Base-by-base conservation (phyloP, 345 rosid genomes). In the Toxicodendron radicans region DNA sequence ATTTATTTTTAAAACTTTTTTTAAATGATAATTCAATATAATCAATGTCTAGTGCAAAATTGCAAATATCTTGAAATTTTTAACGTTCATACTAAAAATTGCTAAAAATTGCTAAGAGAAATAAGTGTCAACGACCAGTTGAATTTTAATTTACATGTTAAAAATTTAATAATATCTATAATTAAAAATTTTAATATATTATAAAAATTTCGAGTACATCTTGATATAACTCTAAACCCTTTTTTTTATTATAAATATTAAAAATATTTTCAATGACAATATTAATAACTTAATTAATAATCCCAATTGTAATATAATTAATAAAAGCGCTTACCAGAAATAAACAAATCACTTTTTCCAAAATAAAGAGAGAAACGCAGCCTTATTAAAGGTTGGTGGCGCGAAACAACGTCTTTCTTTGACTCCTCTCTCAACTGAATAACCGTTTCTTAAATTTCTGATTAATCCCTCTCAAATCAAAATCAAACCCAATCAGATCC, bases 381-480 rank as follows among this genome's bases (percentile, higher is more conserved):
- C 32, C n/a, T 6, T 9, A 58, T 20, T 41, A 57, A 69, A 70
- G 87, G 78, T 72, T 77, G 91, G 94, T 88, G 93, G 92, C 93
- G 95, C 97, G 88, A 90, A 87, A 77, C 76, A 83, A 80, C 93
- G 86, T 72, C 88, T 81, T 48, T 63, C 71, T 60, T 24, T 71
- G 45, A 35, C 52, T 73, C 62, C 74, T 72, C 80, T 78, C 78
- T 33, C 23, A 17, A 62, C 78, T 68, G 82, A 75, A 76, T 76
- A 81, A 84, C 85, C 78, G 81, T 71, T 67, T 69, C 74, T 49
- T 54, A 35, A 46, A 24, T 18, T 65, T 70, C 68, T 18, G 53
- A n/a, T 33, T 70, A 45, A 59, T 18, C 41, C 32, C 17, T 12
- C 20, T 38, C 66, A 0, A 45, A 46, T 14, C 51, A 27, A 54